Base-by-base conservation (phyloP, 371 early-diverging fungal genomes). In the Apophysomyces trapeziformis region DNA sequence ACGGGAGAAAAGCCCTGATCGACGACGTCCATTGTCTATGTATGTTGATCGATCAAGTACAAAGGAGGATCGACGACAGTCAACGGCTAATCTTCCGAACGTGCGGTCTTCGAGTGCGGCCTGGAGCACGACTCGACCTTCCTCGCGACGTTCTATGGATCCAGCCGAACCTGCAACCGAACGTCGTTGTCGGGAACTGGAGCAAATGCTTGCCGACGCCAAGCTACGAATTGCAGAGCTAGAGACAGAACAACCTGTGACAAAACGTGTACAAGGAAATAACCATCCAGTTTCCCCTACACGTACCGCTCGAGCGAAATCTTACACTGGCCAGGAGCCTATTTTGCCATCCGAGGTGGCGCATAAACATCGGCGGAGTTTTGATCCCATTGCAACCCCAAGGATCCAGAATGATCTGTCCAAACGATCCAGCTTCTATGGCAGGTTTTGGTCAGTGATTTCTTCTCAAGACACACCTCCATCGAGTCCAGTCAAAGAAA, bases 201-300 rank as follows among this genome's bases (percentile, higher is more conserved):
- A 75, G 54, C 58, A 68, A 35, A 36, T 75, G 63, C 64, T 75
- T 8, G 75, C 69, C 5, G 75, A 75, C 44, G 75, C 75, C 1
- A 75, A 75, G 50, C 57, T 75, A 11, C 68, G 68, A n/a, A 70
- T 75, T 41, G 75, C 66, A 5, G 66, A 71, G 56, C 44, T 75
- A 26, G 71, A 74, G 36, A 74, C 71, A 8, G 68, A 56, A 57
- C 63, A 67, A 7, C 62, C 61, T 21, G 13, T 26, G 36, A 50
- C 54, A n/a, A 37, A 44, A 43, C 69, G 16, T 26, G 21, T 5
- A 3, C 44, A 46, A 13, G 38, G 37, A 45, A 32, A 64, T 26
- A 32, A 38, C 38, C 38, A 44, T 26, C 21, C 38, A 14, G 13
- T 58, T 9, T 41, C 26, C 18, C 41, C 50, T 37, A 43, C 59